phyloP scores from a whole-genome alignment of 352 stramenopile genomes.

The Pythium phragmitis region DNA sequence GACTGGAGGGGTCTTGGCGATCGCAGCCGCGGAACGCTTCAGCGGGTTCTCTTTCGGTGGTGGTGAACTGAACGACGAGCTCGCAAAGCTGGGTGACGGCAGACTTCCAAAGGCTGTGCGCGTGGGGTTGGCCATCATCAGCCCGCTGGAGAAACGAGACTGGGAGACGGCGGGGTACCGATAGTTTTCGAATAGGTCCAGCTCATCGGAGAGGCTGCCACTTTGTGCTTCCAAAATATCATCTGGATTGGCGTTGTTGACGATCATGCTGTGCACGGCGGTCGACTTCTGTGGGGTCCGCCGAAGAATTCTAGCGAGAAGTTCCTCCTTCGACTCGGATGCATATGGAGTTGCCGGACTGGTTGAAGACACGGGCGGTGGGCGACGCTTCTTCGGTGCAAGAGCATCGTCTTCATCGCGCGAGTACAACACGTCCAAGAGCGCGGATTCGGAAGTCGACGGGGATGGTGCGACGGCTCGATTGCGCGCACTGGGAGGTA shows the following conservation, averaged over 20 bases:
- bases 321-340: constrained; percentile 7
- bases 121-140: neutral
- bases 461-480: constrained; percentile 7
- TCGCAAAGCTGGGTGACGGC: constrained; percentile 18
- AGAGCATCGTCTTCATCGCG: constrained; percentile 10
- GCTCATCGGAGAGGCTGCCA: constrained; percentile 26
- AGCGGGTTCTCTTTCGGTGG: constrained; percentile 27
- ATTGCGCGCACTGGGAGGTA: neutral
- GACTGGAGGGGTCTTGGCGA: constrained; percentile 33
- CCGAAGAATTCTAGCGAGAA: constrained; percentile 5
- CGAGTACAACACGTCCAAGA: constrained; percentile 26
- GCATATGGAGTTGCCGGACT: neutral
- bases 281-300: constrained; percentile 15
- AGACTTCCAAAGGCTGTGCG: constrained; percentile 1
- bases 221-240: constrained; percentile 34
- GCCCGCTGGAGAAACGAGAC: constrained; percentile 5
- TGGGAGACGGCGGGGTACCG: constrained; percentile 30
- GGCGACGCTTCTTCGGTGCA: constrained; percentile 13
- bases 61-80: constrained; percentile 16
- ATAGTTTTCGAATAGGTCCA: constrained; percentile 32
- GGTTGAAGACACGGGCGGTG: neutral
- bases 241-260: constrained; percentile 30
- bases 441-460: constrained; percentile 1
- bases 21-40: constrained; percentile 33
- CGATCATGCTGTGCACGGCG: constrained; percentile 30